These are phyloP conservation scores for Physcomitrellopsis africana DNA, from an alignment of 225 moss, liverwort and hornwort species.

Conservation along the genomic window DNA sequence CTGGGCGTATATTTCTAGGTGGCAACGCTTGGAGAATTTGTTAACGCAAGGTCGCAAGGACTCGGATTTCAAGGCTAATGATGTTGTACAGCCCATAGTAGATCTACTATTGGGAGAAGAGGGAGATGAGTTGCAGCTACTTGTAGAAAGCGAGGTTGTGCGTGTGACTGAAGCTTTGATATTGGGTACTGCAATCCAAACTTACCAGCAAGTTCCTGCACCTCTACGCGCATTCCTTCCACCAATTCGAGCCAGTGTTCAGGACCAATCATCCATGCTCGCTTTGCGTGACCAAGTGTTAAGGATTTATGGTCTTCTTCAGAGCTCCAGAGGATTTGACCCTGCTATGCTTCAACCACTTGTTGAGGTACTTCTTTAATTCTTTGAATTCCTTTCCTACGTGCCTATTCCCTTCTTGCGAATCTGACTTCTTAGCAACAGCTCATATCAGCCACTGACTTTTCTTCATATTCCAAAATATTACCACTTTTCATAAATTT, in stretches of 20 bases:
- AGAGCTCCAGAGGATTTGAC: conserved; percentile 56
- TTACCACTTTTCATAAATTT: too few species aligned
- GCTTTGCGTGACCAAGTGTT: conserved; percentile 61
- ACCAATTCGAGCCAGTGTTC: conserved; percentile 31
- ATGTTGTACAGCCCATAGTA: conserved; percentile 90
- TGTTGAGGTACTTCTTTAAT: conserved; percentile 49
- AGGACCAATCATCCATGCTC: conserved; percentile 58
- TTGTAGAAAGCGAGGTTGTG: conserved; percentile 87
- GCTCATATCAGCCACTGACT: background rate
- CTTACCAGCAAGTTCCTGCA: conserved; percentile 58
- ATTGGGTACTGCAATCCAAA: conserved; percentile 77
- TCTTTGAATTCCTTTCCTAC: background rate
- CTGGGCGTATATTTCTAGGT: conserved; percentile 50
- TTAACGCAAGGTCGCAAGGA: conserved; percentile 92
- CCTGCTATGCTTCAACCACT: conserved; percentile 60
- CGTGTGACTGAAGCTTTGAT: conserved; percentile 87
- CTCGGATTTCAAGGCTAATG: conserved; percentile 82
- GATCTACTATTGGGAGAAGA: conserved; percentile 80
- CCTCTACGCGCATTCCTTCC: conserved; percentile 51
- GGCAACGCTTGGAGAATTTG: conserved; percentile 95
- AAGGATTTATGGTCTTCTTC: conserved; percentile 64
- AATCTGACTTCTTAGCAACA: background rate
- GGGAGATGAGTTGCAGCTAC: conserved; percentile 73
- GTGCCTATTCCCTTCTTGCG: background rate
- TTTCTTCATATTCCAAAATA: background rate